Evolutionary conservation across 148 eudicot species (phyloP), one percentile per base, ranked within the genome.

Genomic region (Nepenthes gracilis): DNA sequence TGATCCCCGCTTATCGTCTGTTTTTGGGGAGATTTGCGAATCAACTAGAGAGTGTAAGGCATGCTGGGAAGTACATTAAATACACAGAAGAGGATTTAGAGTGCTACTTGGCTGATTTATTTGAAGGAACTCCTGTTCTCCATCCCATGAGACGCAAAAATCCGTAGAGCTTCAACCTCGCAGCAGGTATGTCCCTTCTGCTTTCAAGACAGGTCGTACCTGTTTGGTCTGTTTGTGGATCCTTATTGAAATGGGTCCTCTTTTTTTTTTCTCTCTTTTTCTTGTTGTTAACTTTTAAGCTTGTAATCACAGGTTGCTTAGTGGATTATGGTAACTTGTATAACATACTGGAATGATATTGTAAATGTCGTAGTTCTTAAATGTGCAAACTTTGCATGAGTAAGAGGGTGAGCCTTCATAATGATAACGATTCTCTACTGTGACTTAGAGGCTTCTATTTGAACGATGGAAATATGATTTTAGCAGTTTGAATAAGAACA

Each of bases 21-120:
- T 94, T 94, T 72, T 49, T 83, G 75, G 99, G 99, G 63, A 77
- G 99, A 70, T 86, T 84, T 65, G 85, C 95, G 63, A 75, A 78
- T 70, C 87, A 79, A 8, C 64, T 89, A 38, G 99, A 94, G 74
- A 77, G 82, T 60, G 84, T 92, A 10, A 83, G 78, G 65, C 77
- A 86, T 78, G 80, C 88, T 36, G 95, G 95, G 74, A 86, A 77
- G 55, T 86, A 94, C 70, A 89, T 94, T n/a, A 94, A 94, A 74
- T 89, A 89, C 72, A 74, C 78, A n/a, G 77, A 83, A 11, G 99
- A 94, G 40, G 99, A 94, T 70, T 75, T 94, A 69, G 99, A 94
- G 71, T 80, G 78, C 52, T 86, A 86, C 64, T 66, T 94, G 66
- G 77, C 64, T 48, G 95, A 94, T 74, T 74, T 94, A 33, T 94